Base-by-base conservation (phyloP, 2,329 filamentous ascomycete genomes). In the Zymoseptoria crescenta region DNA sequence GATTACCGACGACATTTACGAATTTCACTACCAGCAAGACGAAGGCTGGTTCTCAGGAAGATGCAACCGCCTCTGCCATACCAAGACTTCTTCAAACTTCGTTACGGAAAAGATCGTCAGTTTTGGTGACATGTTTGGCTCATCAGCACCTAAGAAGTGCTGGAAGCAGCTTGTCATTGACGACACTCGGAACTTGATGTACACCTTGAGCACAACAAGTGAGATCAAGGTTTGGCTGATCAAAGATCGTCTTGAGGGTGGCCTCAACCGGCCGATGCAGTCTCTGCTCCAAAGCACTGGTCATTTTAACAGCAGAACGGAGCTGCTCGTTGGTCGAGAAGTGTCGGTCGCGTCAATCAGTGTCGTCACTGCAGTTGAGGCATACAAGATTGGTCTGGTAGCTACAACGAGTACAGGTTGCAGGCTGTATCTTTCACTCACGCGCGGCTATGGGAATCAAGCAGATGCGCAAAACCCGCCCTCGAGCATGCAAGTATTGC, bases 11-110 rank as follows among this genome's bases (percentile, higher is more conserved):
- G 92, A 97, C 68, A 85, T 99, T 53, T 90, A 94, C 73, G 94
- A 99, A 75, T 83, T 99, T 56, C 92, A 88, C 66, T 99, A 99
- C 72, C 93, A 97, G 74, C 91, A 96, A 70, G 91, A 97, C 73
- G 94, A 99, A 75, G 88, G 89, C 67, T 99, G 94, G 94, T 99
- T 99, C 72, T 87, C 90, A 72, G 86, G 87, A 61, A 96, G 92
- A 75, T 86, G 93, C 63, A 95, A 95, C 71, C 59, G 64, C 13
- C 62, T 72, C 50, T 69, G 68, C 49, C 94, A 96, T 73, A 93
- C 87, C 54, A 65, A 64, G 49, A 61, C 57, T 48, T 58, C 63
- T 49, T 67, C 78, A 59, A 74, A 74, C 58, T 74, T 79, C 54
- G 71, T 75, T 7, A 72, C 74, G 27, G 71, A 71, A 74, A 79